Evolutionary conservation across 202 grass and related monocot genomes (phyloP).

Genomic region (Panicum hallii): DNA sequence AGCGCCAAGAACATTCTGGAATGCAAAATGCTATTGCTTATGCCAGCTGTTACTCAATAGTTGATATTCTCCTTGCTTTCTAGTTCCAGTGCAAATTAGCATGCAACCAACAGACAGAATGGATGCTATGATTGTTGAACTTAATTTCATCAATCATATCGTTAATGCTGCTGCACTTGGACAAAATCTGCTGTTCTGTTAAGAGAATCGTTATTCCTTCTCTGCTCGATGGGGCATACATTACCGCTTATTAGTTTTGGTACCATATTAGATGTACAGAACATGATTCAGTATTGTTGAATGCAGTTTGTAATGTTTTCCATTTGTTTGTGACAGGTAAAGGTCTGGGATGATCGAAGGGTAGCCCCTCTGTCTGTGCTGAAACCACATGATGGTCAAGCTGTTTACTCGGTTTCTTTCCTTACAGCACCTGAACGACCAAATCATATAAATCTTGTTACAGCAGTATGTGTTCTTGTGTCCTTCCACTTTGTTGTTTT

Average conservation of each 20-base stretch:
- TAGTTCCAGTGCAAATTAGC: not conserved
- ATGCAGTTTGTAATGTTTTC: conserved; percentile 21
- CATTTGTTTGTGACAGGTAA: conserved; percentile 70
- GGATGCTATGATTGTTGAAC: not conserved
- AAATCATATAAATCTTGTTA: conserved; percentile 93
- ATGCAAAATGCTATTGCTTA: not conserved
- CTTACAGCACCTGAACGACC: conserved; percentile 76
- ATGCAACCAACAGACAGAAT: not conserved
- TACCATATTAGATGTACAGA: conserved; percentile 15
- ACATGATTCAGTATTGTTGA: conserved; percentile 22
- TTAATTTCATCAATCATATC: conserved; percentile 17
- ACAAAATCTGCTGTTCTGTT: not conserved
- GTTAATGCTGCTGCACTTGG: conserved; percentile 9
- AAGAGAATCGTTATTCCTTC: not conserved
- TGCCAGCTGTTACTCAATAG: not conserved
- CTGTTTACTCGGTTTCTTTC: conserved; percentile 82
- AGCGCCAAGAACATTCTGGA: not conserved
- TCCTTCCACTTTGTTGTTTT: conserved; percentile 3
- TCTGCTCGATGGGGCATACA: not conserved
- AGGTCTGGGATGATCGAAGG: conserved; percentile 93
- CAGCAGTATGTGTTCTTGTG: conserved; percentile 69
- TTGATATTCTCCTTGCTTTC: conserved; percentile 26
- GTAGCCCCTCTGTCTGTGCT: conserved; percentile 63
- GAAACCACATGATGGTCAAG: conserved; percentile 80
- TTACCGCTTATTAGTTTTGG: conserved; percentile 7